phyloP scores from a whole-genome alignment of 306 rosid species.

The Malus sylvestris region DNA sequence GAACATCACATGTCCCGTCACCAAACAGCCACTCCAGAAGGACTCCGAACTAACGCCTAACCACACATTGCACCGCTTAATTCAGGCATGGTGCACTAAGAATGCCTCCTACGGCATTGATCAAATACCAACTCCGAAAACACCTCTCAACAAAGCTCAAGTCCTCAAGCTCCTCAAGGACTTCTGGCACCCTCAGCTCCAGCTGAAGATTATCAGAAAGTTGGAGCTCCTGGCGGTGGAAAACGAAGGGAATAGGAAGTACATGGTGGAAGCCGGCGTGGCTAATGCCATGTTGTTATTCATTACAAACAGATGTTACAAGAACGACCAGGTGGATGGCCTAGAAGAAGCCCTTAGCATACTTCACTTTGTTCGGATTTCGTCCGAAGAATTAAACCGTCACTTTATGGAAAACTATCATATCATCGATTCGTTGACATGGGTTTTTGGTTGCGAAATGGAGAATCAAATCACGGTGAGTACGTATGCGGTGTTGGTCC shows the following conservation, averaged over 20 bases:
- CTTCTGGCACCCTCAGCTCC: constrained; percentile 11
- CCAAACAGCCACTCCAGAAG: constrained; percentile 39
- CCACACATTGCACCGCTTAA: constrained; percentile 61
- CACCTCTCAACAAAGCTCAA: constrained; percentile 34
- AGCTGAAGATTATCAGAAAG: constrained; percentile 25
- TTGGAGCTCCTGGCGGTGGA: constrained; percentile 38
- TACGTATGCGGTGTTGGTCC: constrained; percentile 27
- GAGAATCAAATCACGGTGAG: constrained; percentile 23
- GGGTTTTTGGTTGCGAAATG: constrained; percentile 28
- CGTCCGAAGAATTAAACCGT: constrained; percentile 13
- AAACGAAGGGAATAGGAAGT: constrained; percentile 36
- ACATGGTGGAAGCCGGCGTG: constrained; percentile 40
- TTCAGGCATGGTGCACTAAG: constrained; percentile 68
- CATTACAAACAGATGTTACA: constrained; percentile 16
- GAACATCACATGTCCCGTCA: constrained; percentile 52
- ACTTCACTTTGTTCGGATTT: constrained; percentile 29
- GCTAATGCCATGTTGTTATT: constrained; percentile 38
- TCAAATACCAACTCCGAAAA: constrained; percentile 57
- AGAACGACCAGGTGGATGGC: constrained; percentile 22
- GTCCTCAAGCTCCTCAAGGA: constrained; percentile 40
- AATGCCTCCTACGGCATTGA: constrained; percentile 36
- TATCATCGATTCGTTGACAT: constrained; percentile 29
- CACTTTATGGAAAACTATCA: constrained; percentile 21
- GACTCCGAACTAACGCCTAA: constrained; percentile 58
- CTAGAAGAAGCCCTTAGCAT: constrained; percentile 48